Percentiles rank a stretch among this genome's conserved stretches.
phyloP scores from a whole-genome alignment of 2,329 filamentous ascomycete genomes.

The Cytospora piceae region DNA sequence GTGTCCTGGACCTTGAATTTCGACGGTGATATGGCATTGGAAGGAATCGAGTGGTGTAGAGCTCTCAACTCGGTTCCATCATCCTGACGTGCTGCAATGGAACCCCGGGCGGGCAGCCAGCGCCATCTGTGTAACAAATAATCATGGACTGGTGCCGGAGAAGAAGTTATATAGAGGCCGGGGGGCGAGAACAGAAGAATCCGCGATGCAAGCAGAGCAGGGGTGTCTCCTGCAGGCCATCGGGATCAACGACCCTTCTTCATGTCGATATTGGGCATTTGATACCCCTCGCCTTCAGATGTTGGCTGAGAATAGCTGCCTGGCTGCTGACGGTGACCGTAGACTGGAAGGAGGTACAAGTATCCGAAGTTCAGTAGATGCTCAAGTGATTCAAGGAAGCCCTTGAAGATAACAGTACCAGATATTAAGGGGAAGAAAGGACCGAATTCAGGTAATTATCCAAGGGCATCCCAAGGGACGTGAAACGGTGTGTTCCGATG shows the following conservation, averaged over 20 bases:
- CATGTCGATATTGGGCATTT: neutral
- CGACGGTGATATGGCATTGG: neutral
- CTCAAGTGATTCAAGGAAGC: no score
- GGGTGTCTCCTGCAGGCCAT: neutral
- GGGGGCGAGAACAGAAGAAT: no score
- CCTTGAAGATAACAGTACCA: neutral
- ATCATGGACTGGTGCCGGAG: neutral
- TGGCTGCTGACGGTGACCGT: neutral
- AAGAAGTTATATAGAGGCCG: neutral
- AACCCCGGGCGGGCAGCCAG: neutral
- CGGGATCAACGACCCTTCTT: neutral
- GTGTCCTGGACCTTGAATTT: neutral
- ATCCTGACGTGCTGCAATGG: neutral
- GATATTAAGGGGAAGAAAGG: neutral
- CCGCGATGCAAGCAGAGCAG: neutral
- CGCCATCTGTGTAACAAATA: neutral
- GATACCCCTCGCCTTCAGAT: neutral
- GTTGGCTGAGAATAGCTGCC: neutral
- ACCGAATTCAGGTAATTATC: no score
- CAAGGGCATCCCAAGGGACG: neutral
- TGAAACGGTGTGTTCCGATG: neutral
- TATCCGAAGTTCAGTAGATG: neutral
- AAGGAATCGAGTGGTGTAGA: neutral
- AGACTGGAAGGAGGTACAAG: neutral
- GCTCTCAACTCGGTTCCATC: neutral